These are phyloP conservation scores for Talaromyces sp. DNA, from an alignment of 2,329 filamentous ascomycete species.

Conservation along the genomic window DNA sequence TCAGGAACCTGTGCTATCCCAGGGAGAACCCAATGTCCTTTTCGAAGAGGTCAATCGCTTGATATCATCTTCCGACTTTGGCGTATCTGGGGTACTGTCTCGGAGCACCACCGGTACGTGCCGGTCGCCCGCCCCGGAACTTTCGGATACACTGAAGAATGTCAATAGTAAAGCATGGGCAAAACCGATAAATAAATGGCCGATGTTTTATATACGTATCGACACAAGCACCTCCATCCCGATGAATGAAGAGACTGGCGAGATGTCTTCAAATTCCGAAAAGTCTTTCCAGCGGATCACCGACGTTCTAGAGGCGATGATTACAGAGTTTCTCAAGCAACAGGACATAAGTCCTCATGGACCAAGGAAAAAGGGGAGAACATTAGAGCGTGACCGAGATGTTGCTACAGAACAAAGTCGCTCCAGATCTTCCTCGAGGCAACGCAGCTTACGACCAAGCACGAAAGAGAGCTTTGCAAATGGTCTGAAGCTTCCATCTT, in stretches of 20 bases:
- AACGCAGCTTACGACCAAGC: conserved; percentile 3
- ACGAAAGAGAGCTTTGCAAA: conserved; percentile 29
- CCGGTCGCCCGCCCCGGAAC: conserved; percentile 30
- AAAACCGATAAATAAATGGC: conserved; percentile 78
- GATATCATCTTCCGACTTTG: conserved; percentile 78
- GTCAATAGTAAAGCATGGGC: conserved; percentile 54
- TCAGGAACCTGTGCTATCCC: conserved; percentile 64
- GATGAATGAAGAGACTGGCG: conserved; percentile 43
- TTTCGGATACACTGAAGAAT: conserved; percentile 35
- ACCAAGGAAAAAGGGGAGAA: conserved; percentile 22
- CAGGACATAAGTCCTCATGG: conserved; percentile 66
- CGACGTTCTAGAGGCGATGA: conserved; percentile 68
- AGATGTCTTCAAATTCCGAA: conserved; percentile 33
- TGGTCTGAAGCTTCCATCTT: conserved; percentile 35
- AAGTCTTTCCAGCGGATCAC: conserved; percentile 59
- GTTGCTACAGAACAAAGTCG: conserved; percentile 2
- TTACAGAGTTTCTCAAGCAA: conserved; percentile 73
- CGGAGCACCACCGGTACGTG: not conserved
- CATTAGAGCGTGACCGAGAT: conserved; percentile 3
- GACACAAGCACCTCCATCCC: conserved; percentile 49
- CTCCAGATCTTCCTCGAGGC: not conserved
- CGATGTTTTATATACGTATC: conserved; percentile 84
- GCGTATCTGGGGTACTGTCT: conserved; percentile 55
- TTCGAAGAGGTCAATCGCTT: conserved; percentile 78
- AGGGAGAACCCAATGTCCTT: conserved; percentile 63